Evolutionary conservation across 371 early-diverging fungal species (phyloP), one percentile per base, ranked within the genome.

Genomic region (Rhizomucor miehei): DNA sequence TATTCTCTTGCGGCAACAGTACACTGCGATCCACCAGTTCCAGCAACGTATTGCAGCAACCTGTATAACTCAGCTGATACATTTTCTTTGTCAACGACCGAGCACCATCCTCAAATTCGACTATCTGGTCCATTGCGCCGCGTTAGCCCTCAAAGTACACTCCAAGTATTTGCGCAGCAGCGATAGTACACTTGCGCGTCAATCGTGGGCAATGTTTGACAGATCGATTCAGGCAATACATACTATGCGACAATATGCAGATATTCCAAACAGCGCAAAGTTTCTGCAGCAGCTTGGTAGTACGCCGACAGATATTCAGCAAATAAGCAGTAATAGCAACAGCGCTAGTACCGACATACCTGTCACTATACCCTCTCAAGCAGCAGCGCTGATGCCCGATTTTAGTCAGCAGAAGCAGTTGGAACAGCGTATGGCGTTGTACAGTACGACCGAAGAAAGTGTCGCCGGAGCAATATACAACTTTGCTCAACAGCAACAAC

Each of bases 191-290:
- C 16, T 63, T 37, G 73, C 62, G 35, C 69, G 66, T 21, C 66
- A 69, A 35, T 61, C 66, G 10, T 72, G 73, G 73, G 21, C 54
- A 16, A 44, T 72, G 46, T 72, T 66, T 53, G 69, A 72, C 40
- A 55, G 67, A 11, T 63, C 59, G 13, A 56, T 72, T 13, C 51
- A 54, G 48, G 47, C 59, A 17, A 51, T 72, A 34, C 69, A 72
- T 39, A 50, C 51, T 13, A 35, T 72, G 13, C 59, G 57, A 16
- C 48, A 51, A 6, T 64, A 66, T 41, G 69, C 66, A 0, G 52
- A 57, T 23, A 72, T 72, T 25, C 73, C 73, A 8, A 72, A 72
- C 36, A 62, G 66, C 11, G 51, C 54, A 16, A 72, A 69, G 25
- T 72, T 72, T 39, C 50, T 72, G 24, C 73, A 72, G 35, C 69